Evolutionary conservation across 495 filamentous ascomycete genomes (phyloP).

Genomic region (Penicillium taxi): DNA sequence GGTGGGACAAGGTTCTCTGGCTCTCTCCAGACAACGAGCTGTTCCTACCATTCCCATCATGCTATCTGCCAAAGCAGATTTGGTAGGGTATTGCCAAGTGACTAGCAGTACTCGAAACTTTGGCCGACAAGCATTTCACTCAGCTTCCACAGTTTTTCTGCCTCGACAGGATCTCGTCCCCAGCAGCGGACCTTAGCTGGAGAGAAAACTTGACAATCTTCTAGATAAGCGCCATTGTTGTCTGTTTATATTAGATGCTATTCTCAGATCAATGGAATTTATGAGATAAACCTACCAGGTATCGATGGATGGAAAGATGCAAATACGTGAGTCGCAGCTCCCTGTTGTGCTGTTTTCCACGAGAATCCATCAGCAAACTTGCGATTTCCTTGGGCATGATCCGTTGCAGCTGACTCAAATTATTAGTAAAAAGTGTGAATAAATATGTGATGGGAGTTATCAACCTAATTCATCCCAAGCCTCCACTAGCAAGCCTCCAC

Average conservation of each 20-base stretch:
- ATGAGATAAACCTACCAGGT: background rate
- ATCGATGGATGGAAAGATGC: slow-evolving; percentile 3
- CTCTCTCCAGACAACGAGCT: too few species aligned
- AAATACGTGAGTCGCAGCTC: slow-evolving; percentile 4
- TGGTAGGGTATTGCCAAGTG: too few species aligned
- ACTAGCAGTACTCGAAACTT: slow-evolving; percentile 15
- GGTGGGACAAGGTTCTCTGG: too few species aligned
- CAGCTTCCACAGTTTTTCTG: slow-evolving; percentile 36
- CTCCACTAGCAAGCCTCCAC: slow-evolving; percentile 20
- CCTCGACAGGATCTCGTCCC: slow-evolving; percentile 21
- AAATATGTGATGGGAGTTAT: background rate
- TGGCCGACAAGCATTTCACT: slow-evolving; percentile 34
- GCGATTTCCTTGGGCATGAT: background rate
- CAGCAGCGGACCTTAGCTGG: slow-evolving; percentile 12
- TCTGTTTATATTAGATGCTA: background rate
- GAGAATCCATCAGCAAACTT: background rate
- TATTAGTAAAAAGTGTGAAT: background rate
- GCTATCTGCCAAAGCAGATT: too few species aligned
- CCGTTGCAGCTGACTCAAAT: background rate
- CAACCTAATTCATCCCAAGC: slow-evolving; percentile 3
- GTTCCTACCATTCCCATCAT: too few species aligned
- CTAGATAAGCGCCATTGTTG: slow-evolving; percentile 1
- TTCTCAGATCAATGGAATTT: too few species aligned
- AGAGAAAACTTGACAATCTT: slow-evolving; percentile 27
- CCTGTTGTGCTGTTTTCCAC: background rate